Evolutionary conservation across 176 grass and related monocot genomes (phyloP), one percentile per base, ranked within the genome.

Genomic region (Elaeis guineensis): DNA sequence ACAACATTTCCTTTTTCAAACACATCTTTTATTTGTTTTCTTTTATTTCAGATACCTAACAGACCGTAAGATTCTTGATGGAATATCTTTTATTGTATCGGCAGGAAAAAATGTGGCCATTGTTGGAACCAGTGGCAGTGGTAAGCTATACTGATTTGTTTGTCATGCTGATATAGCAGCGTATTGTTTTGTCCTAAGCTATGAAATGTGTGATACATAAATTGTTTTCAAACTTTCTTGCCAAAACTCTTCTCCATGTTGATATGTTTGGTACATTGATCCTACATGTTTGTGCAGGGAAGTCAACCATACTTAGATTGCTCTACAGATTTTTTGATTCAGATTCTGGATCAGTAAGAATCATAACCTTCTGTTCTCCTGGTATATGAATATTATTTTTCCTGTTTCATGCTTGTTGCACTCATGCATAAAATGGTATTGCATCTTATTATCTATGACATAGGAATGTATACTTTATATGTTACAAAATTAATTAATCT

Each of bases 291-390:
- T 81, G 4, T 89, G 81, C 79, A 97, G 93, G 93, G 57, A 97
- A 97, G 67, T 92, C 93, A 50, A 97, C 87, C 17, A 74, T 97
- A 85, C 79, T 97, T 30, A 83, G 93, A 71, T 72, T 97, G 68
- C 75, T 97, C 21, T 97, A 89, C 79, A 91, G 93, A 88, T 97
- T 89, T 82, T 97, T 97, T 51, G 93, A 97, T 65, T 78, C 78
- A 1, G 32, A 86, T 71, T 89, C 87, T 57, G 93, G 93, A 89
- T 79, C 67, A 49, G 93, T 97, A 79, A 83, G 93, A 71, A 58
- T 69, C 65, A 55, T 51, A 63, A 22, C 61, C 61, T 61, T 50
- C 72, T 21, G 75, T 72, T 52, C 9, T 69, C 30, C 2, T 44
- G 35, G 2, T 44, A 44, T 44, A 44, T 44, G 35, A 44, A 44